Percentiles rank a stretch among this genome's conserved stretches.
These are phyloP conservation scores for Pseudisothecium myosuroides DNA, from an alignment of 225 moss, liverwort and hornwort species.

Conservation along the genomic window DNA sequence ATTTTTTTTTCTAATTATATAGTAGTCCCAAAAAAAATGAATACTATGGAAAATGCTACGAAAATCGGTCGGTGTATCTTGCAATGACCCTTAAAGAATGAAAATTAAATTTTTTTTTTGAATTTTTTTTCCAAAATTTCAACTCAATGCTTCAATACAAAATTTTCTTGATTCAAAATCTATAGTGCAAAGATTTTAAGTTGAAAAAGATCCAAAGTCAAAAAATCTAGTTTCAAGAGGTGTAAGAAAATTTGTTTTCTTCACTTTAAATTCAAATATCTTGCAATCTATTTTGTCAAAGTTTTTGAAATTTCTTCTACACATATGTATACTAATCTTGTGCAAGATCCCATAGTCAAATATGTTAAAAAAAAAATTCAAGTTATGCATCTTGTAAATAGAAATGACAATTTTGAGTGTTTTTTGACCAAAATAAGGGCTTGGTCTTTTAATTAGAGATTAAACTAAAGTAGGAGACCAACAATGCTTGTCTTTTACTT, in stretches of 20 bases:
- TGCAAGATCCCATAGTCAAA: background rate
- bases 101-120: no score
- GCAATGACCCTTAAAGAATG: no score
- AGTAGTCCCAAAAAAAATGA: no score
- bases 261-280: background rate
- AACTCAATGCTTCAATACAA: background rate
- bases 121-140: background rate
- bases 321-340: no score
- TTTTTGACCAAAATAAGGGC: fast-evolving
- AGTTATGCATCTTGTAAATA: no score
- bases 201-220: background rate
- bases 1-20: no score
- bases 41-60: no score
- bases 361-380: no score
- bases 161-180: background rate
- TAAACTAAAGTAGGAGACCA: background rate
- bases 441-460: background rate
- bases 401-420: background rate
- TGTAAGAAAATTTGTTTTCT: no score
- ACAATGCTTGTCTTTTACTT: fast-evolving
- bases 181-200: background rate
- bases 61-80: no score
- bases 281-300: background rate
- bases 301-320: background rate
- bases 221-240: background rate